Base-by-base conservation (phyloP, 2,329 filamentous ascomycete species). In the Pyricularia sp. region DNA sequence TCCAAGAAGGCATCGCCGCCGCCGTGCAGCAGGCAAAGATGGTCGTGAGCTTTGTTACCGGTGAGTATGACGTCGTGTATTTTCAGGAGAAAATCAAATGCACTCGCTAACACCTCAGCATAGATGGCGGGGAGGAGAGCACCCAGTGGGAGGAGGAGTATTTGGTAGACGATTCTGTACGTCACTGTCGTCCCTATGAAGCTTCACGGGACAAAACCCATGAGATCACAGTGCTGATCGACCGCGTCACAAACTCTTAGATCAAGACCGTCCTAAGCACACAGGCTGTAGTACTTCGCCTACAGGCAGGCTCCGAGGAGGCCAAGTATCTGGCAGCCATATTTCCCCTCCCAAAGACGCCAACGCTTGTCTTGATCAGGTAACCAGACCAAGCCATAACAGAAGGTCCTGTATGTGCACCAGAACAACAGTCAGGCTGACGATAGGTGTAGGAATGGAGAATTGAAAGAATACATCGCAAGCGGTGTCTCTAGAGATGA, bases 21-120 rank as follows among this genome's bases (percentile, higher is more conserved):
- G 93, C 94, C 14, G 84, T 97, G 7, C 85, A 87, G 70, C 84
- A 94, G 77, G 82, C 87, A 70, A 96, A 94, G 78, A 84, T 91
- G 23, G 91, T 97, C 0, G 86, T 92, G 33, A 97, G 93, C 80
- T 96, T 97, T 78, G 90, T 97, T 36, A 87, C 88, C 75, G 90
- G 92, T 93, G 78, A 72, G 82, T 72, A 71, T 69, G 20, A 23
- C 66, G 61, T 65, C 64, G 64, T 17, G 36, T 50, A 20, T 64
- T 66, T 20, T 30, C 14, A 65, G 68, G 25, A 65, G 72, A 68
- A 71, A 70, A 72, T n/a, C 6, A 31, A 64, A 23, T 3, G 12
- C 42, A 17, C 65, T 58, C 17, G 42, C 36, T 42, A 61, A 61
- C 36, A 20, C 10, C 26, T 30, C 65, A 9, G n/a, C 71, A 30